Percentiles rank a stretch among this genome's conserved stretches.
Evolutionary conservation across 1,284 basidiomycete genomes (phyloP).

Genomic region (Rhodotorula sp.): DNA sequence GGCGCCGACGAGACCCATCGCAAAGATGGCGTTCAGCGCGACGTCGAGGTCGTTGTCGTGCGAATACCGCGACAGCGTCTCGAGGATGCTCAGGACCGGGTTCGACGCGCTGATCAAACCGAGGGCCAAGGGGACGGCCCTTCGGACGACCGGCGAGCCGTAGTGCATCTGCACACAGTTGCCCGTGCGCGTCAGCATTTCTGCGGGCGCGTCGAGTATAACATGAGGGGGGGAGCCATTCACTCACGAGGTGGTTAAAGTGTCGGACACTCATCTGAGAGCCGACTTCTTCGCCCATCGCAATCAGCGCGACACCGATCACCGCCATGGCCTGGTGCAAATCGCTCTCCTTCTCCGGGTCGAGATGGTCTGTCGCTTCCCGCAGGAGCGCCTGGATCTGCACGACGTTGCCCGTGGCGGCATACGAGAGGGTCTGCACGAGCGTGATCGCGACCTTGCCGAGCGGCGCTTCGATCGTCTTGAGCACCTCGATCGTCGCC

Average conservation of each 20-base stretch:
- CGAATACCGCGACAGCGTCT: slow-evolving; percentile 98
- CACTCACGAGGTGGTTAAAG: slow-evolving; percentile 84
- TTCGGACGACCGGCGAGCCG: slow-evolving; percentile 88
- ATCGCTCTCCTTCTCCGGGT: slow-evolving; percentile 63
- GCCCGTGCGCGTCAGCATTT: background rate
- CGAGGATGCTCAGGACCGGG: slow-evolving; percentile 90
- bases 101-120: slow-evolving; percentile 94
- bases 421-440: slow-evolving; percentile 91
- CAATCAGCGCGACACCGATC: slow-evolving; percentile 87
- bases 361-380: slow-evolving; percentile 86
- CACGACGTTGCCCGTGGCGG: slow-evolving; percentile 92
- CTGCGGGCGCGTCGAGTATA: slow-evolving; percentile 18
- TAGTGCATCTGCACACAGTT: slow-evolving; percentile 80
- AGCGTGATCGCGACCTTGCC: slow-evolving; percentile 87
- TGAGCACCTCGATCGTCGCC: slow-evolving; percentile 90
- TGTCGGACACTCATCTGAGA: slow-evolving; percentile 93
- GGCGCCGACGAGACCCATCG: slow-evolving; percentile 97
- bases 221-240: background rate
- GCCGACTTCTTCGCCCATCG: slow-evolving; percentile 98
- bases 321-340: slow-evolving; percentile 92
- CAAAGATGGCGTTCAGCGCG: slow-evolving; percentile 94
- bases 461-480: slow-evolving; percentile 90
- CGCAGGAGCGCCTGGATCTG: slow-evolving; percentile 92
- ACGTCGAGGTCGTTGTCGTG: slow-evolving; percentile 97
- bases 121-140: slow-evolving; percentile 91